Conservation (phyloP, 2,329 filamentous ascomycete species). For the Trichoderma oligosporum region DNA sequence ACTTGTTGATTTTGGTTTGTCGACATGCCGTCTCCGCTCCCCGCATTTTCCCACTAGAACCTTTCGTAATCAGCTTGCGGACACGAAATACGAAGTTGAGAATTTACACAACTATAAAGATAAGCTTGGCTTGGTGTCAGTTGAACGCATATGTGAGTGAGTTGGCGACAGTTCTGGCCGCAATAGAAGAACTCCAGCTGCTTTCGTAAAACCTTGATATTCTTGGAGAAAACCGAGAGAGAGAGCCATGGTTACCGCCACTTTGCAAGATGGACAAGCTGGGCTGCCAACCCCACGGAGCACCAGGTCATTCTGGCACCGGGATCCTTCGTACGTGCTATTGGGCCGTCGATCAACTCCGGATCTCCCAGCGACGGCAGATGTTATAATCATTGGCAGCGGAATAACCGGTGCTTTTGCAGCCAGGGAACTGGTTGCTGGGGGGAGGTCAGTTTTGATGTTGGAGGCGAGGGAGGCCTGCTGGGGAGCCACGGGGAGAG, state of each 20-base stretch:
- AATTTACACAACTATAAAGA: too few species aligned
- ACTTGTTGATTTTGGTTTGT: neutral
- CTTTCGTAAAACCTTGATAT: too few species aligned
- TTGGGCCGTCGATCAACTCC: slow-evolving; percentile 65
- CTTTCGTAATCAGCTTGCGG: neutral
- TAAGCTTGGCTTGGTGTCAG: too few species aligned
- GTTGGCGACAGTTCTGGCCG: too few species aligned
- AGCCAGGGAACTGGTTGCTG: slow-evolving; percentile 57
- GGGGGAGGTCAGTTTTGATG: slow-evolving; percentile 58
- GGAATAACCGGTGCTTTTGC: slow-evolving; percentile 74
- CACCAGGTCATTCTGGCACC: slow-evolving; percentile 70
- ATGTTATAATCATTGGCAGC: slow-evolving; percentile 69
- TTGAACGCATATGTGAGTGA: neutral
- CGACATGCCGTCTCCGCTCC: neutral
- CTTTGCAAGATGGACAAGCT: slow-evolving; percentile 38
- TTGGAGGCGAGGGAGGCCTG: slow-evolving; percentile 77
- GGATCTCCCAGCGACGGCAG: slow-evolving; percentile 57
- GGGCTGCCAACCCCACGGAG: slow-evolving; percentile 59
- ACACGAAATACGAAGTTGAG: neutral
- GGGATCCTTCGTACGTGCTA: slow-evolving; percentile 60
- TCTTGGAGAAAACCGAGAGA: too few species aligned
- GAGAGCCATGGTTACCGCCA: slow-evolving; percentile 33
- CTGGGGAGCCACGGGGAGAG: slow-evolving; percentile 78
- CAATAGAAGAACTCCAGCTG: too few species aligned
- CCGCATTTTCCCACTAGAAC: slow-evolving; percentile 12